Conservation (phyloP, 2,329 filamentous ascomycete species). For the Aspergillus pseudotamarii region DNA sequence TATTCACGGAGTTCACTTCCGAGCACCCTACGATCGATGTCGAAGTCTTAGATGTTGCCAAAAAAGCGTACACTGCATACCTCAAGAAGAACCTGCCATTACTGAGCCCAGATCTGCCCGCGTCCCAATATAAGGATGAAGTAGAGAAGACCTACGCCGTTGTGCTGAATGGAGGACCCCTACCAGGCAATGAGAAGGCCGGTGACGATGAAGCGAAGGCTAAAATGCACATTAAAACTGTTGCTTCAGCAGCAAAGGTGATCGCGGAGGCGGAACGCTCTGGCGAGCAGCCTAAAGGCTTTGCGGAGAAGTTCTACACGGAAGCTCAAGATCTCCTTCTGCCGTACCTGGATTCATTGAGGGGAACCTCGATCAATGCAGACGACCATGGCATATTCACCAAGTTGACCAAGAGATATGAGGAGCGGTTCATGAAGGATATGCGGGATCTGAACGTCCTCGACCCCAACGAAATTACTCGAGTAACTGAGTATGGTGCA, state of each 20-base stretch:
- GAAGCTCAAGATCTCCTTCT: slow-evolving; percentile 70
- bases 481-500: slow-evolving; percentile 89
- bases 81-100: slow-evolving; percentile 69
- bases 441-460: slow-evolving; percentile 86
- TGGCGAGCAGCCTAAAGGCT: slow-evolving; percentile 25
- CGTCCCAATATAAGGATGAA: slow-evolving; percentile 51
- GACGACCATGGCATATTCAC: slow-evolving; percentile 78
- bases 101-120: slow-evolving; percentile 47
- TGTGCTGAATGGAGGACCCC: slow-evolving; percentile 57
- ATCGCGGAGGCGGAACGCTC: slow-evolving; percentile 41
- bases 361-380: slow-evolving; percentile 60
- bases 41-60: slow-evolving; percentile 53
- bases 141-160: slow-evolving; percentile 56
- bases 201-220: slow-evolving; percentile 82
- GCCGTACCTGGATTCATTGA: slow-evolving; percentile 73
- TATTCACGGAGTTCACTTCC: slow-evolving; percentile 70
- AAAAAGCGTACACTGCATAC: slow-evolving; percentile 58
- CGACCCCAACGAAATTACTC: slow-evolving; percentile 76
- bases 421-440: slow-evolving; percentile 84
- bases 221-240: slow-evolving; percentile 81
- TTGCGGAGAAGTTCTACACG: slow-evolving; percentile 55
- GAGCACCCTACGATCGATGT: slow-evolving; percentile 48
- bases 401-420: slow-evolving; percentile 81
- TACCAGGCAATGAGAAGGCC: slow-evolving; percentile 58
- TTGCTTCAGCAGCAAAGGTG: slow-evolving; percentile 56